Evolutionary conservation across 2,329 filamentous ascomycete species (phyloP).

Genomic region (Cryphonectria nitschkei): DNA sequence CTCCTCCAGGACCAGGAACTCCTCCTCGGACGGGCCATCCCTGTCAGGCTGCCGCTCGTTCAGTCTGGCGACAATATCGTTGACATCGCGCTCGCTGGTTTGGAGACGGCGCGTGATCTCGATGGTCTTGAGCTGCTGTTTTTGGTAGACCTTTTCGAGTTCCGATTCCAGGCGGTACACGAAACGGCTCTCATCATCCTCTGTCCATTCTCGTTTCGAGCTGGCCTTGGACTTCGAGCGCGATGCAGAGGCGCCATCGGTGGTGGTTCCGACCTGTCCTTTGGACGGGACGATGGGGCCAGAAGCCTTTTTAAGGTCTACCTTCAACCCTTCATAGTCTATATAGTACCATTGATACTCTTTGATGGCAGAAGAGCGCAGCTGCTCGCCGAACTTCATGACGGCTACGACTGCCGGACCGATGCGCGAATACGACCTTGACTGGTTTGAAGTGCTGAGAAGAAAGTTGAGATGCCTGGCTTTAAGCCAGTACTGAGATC

Average conservation of each 20-base stretch:
- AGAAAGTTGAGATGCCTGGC: conserved; percentile 45
- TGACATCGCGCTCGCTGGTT: conserved; percentile 85
- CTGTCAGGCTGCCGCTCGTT: conserved; percentile 63
- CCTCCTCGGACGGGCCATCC: conserved; percentile 77
- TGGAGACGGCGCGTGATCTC: conserved; percentile 93
- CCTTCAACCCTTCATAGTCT: conserved; percentile 92
- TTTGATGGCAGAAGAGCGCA: conserved; percentile 92
- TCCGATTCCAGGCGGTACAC: conserved; percentile 86
- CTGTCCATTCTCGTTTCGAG: conserved; percentile 73
- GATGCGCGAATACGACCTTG: conserved; percentile 41
- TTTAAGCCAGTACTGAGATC: conserved; percentile 50
- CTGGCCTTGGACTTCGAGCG: conserved; percentile 45
- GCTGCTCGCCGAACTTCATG: conserved; percentile 94
- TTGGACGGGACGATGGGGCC: conserved; percentile 45
- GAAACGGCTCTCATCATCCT: conserved; percentile 89
- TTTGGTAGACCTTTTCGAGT: conserved; percentile 96
- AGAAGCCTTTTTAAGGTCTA: conserved; percentile 76
- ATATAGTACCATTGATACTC: conserved; percentile 99
- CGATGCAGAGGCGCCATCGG: conserved; percentile 38
- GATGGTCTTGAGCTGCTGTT: conserved; percentile 95
- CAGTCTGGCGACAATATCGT: conserved; percentile 78
- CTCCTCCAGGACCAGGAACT: conserved; percentile 91
- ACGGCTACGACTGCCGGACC: conserved; percentile 55
- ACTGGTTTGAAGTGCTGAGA: conserved; percentile 29
- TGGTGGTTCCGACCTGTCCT: conserved; percentile 44